Conservation (phyloP, 805 yeast genomes). For the Limtongia smithiae region DNA sequence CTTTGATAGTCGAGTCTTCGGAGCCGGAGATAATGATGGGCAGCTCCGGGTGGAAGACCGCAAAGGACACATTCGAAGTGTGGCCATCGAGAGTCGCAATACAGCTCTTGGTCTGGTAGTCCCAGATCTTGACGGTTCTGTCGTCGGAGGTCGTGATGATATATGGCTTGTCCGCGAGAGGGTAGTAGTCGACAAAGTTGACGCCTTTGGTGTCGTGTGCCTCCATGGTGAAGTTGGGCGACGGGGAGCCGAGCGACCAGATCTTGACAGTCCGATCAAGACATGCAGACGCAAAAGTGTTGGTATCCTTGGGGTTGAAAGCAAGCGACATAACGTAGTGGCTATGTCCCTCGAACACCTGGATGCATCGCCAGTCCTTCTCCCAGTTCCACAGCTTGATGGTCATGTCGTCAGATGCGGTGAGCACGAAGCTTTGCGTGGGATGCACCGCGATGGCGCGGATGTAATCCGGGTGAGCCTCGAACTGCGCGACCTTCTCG, state of each 20-base stretch:
- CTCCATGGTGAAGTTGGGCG: constrained; percentile 84
- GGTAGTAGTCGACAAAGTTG: constrained; percentile 94
- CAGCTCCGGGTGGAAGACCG: constrained; percentile 95
- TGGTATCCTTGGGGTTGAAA: constrained; percentile 95
- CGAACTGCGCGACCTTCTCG: constrained; percentile 90
- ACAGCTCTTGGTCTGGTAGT: constrained; percentile 89
- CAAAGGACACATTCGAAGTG: constrained; percentile 89
- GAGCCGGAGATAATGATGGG: constrained; percentile 94
- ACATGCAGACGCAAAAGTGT: constrained; percentile 96
- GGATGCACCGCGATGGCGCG: constrained; percentile 94
- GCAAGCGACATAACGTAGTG: constrained; percentile 93
- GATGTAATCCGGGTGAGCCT: constrained; percentile 97
- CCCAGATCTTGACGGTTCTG: constrained; percentile 75
- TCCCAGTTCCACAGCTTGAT: constrained; percentile 98
- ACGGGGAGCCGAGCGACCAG: constrained; percentile 86
- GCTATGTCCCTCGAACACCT: constrained; percentile 89
- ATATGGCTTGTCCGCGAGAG: constrained; percentile 96
- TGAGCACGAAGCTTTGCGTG: constrained; percentile 78
- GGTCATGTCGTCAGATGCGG: constrained; percentile 88
- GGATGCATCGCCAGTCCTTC: constrained; percentile 82
- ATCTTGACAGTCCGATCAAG: constrained; percentile 93
- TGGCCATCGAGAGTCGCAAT: constrained; percentile 95
- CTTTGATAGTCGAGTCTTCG: constrained; percentile 89
- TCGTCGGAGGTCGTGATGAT: constrained; percentile 93
- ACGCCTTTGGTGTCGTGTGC: constrained; percentile 95